Evolutionary conservation across 805 yeast species (phyloP).

Genomic region (Ogataea glucozyma): DNA sequence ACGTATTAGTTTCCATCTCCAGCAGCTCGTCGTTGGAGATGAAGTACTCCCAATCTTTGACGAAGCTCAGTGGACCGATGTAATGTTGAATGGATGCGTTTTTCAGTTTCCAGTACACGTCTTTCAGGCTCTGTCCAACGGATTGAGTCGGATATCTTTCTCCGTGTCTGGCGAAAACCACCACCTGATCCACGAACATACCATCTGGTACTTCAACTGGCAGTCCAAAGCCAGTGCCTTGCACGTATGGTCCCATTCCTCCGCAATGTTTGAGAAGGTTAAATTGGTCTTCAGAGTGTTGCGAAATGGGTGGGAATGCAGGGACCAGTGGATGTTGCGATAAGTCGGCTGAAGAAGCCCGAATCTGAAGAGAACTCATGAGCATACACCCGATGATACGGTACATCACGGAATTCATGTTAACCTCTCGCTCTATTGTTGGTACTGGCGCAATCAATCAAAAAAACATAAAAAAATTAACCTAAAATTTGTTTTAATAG

Average conservation of each 20-base stretch:
- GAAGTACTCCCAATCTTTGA: slow-evolving; percentile 56
- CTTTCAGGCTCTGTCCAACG: slow-evolving; percentile 31
- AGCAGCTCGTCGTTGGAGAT: slow-evolving; percentile 24
- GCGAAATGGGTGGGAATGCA: too few relatives aligned
- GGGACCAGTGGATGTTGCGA: too few relatives aligned
- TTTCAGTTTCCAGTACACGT: slow-evolving; percentile 37
- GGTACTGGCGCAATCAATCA: too few relatives aligned
- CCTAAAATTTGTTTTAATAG: neutral
- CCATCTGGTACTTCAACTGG: slow-evolving; percentile 47
- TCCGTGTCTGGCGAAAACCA: slow-evolving; percentile 74
- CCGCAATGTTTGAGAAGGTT: slow-evolving; percentile 52
- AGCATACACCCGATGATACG: too few relatives aligned
- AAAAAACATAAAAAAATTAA: too few relatives aligned
- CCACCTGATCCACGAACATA: slow-evolving; percentile 66
- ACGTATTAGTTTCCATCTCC: slow-evolving; percentile 53
- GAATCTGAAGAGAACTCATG: too few relatives aligned
- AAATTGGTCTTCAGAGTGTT: slow-evolving; percentile 42
- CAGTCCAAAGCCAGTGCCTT: slow-evolving; percentile 54
- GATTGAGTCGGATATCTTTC: slow-evolving; percentile 66
- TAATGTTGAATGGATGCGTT: slow-evolving; percentile 36
- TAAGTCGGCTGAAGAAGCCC: too few relatives aligned
- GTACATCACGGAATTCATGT: too few relatives aligned
- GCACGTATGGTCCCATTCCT: slow-evolving; percentile 53
- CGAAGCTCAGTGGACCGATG: slow-evolving; percentile 53
- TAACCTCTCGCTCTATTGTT: too few relatives aligned